Evolutionary conservation across 495 filamentous ascomycete species (phyloP).

Genomic region (Neurospora tetrasperma): DNA sequence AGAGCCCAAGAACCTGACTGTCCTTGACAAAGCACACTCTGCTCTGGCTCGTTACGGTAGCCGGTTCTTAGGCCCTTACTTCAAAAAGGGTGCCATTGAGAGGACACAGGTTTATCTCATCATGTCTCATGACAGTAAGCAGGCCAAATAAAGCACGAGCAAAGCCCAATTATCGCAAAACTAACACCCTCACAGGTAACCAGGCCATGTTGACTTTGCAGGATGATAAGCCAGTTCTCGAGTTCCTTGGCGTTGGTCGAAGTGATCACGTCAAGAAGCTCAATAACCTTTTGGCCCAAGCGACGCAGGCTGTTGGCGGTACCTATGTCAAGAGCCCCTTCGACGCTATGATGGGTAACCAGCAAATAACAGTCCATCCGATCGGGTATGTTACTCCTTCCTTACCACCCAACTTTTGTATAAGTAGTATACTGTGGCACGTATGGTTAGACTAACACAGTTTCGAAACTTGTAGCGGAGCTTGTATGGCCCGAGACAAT

Average conservation of each 20-base stretch:
- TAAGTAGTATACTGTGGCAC: conserved; percentile 3
- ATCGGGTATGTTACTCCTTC: conserved; percentile 38
- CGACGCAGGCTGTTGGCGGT: conserved; percentile 47
- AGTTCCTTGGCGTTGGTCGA: conserved; percentile 47
- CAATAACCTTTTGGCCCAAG: conserved; percentile 39
- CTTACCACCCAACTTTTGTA: background rate
- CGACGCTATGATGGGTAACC: conserved; percentile 41
- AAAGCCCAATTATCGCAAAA: background rate
- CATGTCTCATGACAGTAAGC: conserved; percentile 56
- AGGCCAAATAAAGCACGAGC: conserved; percentile 3
- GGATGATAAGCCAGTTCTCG: conserved; percentile 48
- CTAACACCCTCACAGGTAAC: conserved; percentile 31
- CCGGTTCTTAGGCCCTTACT: conserved; percentile 47
- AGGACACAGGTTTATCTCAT: conserved; percentile 57
- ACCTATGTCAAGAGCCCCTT: conserved; percentile 48
- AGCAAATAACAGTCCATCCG: conserved; percentile 57
- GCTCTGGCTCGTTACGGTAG: conserved; percentile 40
- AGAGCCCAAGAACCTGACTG: conserved; percentile 26
- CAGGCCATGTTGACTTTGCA: conserved; percentile 49
- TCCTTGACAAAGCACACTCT: conserved; percentile 32
- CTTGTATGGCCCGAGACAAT: conserved; percentile 50
- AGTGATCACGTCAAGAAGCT: conserved; percentile 44
- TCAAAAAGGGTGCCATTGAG: conserved; percentile 41
- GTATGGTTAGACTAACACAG: conserved; percentile 7
- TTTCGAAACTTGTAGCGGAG: conserved; percentile 31